Evolutionary conservation across 306 rosid genomes (phyloP), one percentile per base, ranked within the genome.

Genomic region (Prunus padus): DNA sequence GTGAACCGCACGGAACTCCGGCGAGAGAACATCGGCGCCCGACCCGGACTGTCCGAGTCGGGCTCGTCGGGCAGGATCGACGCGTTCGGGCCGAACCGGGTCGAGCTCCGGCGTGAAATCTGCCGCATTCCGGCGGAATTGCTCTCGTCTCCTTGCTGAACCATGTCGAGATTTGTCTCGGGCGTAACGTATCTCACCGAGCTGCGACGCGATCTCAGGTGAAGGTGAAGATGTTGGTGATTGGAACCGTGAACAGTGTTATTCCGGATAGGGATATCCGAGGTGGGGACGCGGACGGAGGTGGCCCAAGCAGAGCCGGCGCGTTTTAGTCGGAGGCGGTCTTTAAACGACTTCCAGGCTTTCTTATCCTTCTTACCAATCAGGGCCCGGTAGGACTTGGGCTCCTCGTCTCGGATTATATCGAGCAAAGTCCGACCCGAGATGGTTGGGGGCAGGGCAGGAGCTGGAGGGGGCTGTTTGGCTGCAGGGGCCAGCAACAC

Each of bases 281-380:
- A 87, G 59, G 91, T 74, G 0, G 96, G 91, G 65, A 88, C 79
- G 3, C 65, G 86, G 28, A 88, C 79, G 9, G 96, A 65, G 16
- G 94, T 83, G 49, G 84, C 80, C 98, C 96, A 90, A 78, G 94
- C 86, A 23, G 94, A 77, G 11, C 96, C 94, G 60, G 87, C 79
- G 16, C 88, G 89, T 67, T 88, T 92, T 11, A 90, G 84, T 20
- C 88, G 84, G 64, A 95, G 84, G 76, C 86, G 89, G 76, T 92
- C 96, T 63, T 79, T 92, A 82, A 95, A 87, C 47, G 83, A 74
- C 65, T 85, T 92, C 98, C 97, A 92, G 30, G 96, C 74, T 76
- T 79, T 86, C 42, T 79, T 86, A 44, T 92, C 95, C 67, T 82
- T 86, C 28, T 66, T 79, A 20, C 71, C 77, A 31, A 62, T 69